Conservation (phyloP, 495 filamentous ascomycete genomes). For the Chlorociboria aeruginascens region DNA sequence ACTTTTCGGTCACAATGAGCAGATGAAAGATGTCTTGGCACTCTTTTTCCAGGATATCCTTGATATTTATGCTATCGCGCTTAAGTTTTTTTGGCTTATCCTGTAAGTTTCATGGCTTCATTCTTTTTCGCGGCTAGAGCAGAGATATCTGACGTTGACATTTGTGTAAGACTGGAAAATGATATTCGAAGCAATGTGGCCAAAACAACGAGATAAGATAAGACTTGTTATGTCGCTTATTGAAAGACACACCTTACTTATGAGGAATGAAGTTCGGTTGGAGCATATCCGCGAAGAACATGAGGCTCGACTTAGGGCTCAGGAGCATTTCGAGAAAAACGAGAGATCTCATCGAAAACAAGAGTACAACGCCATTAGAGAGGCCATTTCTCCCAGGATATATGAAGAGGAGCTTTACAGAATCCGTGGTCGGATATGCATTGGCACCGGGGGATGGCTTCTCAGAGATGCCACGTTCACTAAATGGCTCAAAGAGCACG, state of each 20-base stretch:
- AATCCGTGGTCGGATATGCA: slow-evolving; percentile 2
- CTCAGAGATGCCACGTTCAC: slow-evolving; percentile 13
- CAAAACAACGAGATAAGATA: slow-evolving; percentile 11
- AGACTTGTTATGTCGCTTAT: slow-evolving; percentile 10
- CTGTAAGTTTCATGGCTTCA: slow-evolving; percentile 9
- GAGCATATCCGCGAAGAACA: slow-evolving; percentile 18
- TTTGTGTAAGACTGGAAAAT: slow-evolving; percentile 7
- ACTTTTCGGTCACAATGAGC: slow-evolving; percentile 10
- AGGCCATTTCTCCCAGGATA: slow-evolving; percentile 7
- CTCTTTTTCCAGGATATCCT: slow-evolving; percentile 26
- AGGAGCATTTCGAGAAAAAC: slow-evolving; percentile 10
- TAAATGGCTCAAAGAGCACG: slow-evolving; percentile 11
- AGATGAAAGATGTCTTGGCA: slow-evolving; percentile 16
- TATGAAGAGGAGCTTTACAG: slow-evolving; percentile 14
- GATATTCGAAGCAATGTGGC: slow-evolving; percentile 15
- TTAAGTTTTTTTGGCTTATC: slow-evolving; percentile 21
- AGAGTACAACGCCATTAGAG: slow-evolving; percentile 9
- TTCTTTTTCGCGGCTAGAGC: neutral
- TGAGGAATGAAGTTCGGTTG: slow-evolving; percentile 14
- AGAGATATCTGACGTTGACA: neutral
- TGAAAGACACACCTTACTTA: slow-evolving; percentile 7
- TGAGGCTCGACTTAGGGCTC: slow-evolving; percentile 6
- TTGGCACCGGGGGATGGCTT: slow-evolving; percentile 17
- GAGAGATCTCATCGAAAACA: slow-evolving; percentile 2
- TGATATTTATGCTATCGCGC: slow-evolving; percentile 19